Percentiles rank a stretch among this genome's conserved stretches.
Conservation (phyloP, 306 rosid genomes). For the Vigna unguiculata region DNA sequence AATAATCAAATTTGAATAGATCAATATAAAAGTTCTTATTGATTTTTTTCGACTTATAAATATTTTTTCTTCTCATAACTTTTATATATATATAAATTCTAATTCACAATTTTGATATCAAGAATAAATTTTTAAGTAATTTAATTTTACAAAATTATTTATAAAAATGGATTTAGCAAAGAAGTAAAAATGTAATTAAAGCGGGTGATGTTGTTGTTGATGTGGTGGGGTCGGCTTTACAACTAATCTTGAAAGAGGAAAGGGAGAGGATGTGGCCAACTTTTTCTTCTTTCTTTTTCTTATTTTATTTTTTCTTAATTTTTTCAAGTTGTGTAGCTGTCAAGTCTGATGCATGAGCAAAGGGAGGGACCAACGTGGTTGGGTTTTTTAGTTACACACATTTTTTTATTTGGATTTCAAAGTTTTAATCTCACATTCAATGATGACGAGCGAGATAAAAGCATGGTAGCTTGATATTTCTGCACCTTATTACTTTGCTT, state of each 20-base stretch:
- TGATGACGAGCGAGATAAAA: slow-evolving; percentile 27
- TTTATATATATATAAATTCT: no score
- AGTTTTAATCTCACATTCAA: slow-evolving; percentile 32
- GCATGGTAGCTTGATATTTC: slow-evolving; percentile 22
- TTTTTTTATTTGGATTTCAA: slow-evolving; percentile 37
- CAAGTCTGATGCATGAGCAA: slow-evolving; percentile 37
- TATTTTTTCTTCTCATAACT: no score
- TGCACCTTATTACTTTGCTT: slow-evolving; percentile 1
- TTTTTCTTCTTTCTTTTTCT: slow-evolving; percentile 17
- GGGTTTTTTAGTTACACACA: slow-evolving; percentile 28
- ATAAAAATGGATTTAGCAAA: no score
- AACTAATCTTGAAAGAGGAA: slow-evolving; percentile 41
- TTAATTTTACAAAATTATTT: no score
- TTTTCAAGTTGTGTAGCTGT: slow-evolving; percentile 52
- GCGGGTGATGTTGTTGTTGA: no score
- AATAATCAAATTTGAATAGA: no score
- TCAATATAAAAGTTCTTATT: no score
- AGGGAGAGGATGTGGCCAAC: slow-evolving; percentile 36
- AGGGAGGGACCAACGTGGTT: slow-evolving; percentile 40
- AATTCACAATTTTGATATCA: no score
- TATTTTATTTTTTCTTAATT: slow-evolving; percentile 10
- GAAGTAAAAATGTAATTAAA: no score
- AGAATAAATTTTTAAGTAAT: no score
- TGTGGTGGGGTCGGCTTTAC: slow-evolving; percentile 53
- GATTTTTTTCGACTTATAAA: no score